These are phyloP conservation scores for Ophiocordyceps camponoti-floridani DNA, from an alignment of 2,329 filamentous ascomycete species.

Conservation along the genomic window DNA sequence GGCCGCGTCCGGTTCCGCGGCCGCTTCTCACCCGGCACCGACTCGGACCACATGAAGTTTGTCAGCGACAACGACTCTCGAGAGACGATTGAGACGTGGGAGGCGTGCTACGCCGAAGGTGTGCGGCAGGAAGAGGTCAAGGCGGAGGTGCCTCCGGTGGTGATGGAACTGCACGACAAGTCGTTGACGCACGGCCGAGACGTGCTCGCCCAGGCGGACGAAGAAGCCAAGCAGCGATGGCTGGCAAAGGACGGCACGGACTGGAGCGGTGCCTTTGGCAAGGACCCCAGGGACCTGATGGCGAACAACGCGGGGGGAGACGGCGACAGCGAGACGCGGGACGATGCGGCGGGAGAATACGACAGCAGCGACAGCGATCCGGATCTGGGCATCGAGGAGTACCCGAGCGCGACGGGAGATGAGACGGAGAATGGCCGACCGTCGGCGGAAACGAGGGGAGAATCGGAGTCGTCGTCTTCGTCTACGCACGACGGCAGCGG, in stretches of 20 bases:
- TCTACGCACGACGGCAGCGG: conserved; percentile 14
- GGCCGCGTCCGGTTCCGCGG: conserved; percentile 67
- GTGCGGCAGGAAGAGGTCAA: conserved; percentile 55
- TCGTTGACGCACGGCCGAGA: conserved; percentile 67
- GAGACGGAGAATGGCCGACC: conserved; percentile 5
- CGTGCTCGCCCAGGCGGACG: conserved; percentile 53
- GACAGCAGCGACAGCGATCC: conserved; percentile 20
- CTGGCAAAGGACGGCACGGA: conserved; percentile 63
- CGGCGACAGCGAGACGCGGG: conserved; percentile 19
- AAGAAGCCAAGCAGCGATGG: conserved; percentile 63
- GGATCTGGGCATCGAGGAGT: conserved; percentile 43
- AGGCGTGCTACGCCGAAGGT: conserved; percentile 77
- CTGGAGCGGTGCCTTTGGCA: conserved; percentile 73
- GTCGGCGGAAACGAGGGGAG: neutral
- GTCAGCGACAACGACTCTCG: conserved; percentile 74
- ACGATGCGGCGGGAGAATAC: conserved; percentile 13
- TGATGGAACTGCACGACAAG: conserved; percentile 64
- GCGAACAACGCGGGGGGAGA: conserved; percentile 11
- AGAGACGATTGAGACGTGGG: conserved; percentile 90
- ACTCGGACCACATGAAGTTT: conserved; percentile 69
- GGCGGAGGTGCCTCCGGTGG: conserved; percentile 52
- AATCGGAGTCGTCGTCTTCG: conserved; percentile 5
- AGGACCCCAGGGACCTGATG: conserved; percentile 44
- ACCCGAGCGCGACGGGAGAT: conserved; percentile 14
- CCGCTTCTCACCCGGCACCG: conserved; percentile 77